phyloP scores from a whole-genome alignment of 495 filamentous ascomycete species.

The Lentithecium fluviatile region DNA sequence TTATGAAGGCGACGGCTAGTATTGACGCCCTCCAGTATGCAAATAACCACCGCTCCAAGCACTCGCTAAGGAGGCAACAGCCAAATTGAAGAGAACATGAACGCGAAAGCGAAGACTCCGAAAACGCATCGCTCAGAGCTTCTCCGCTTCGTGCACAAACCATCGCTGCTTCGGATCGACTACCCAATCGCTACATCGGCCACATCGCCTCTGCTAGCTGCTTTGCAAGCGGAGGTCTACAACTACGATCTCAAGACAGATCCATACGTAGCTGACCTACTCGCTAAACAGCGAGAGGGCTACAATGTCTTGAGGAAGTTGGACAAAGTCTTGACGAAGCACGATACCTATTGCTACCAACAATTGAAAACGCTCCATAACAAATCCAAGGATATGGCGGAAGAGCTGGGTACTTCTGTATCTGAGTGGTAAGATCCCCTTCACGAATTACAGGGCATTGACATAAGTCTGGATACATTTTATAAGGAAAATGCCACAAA shows the following conservation, averaged over 20 bases:
- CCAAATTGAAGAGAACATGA: slow-evolving; percentile 70
- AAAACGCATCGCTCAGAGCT: slow-evolving; percentile 70
- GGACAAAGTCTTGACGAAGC: slow-evolving; percentile 48
- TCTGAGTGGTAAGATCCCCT: slow-evolving; percentile 66
- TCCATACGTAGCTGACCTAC: slow-evolving; percentile 60
- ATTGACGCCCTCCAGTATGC: slow-evolving; percentile 47
- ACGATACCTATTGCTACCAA: slow-evolving; percentile 62
- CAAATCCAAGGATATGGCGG: slow-evolving; percentile 52
- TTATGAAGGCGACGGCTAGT: slow-evolving; percentile 56
- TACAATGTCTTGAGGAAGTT: slow-evolving; percentile 43
- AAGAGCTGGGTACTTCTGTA: slow-evolving; percentile 72
- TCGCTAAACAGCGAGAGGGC: slow-evolving; percentile 42
- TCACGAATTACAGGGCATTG: too few relatives aligned
- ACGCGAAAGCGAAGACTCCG: slow-evolving; percentile 71
- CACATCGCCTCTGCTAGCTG: slow-evolving; percentile 37
- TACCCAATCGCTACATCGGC: slow-evolving; percentile 42
- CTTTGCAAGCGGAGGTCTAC: slow-evolving; percentile 38
- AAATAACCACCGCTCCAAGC: neutral
- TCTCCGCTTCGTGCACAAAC: slow-evolving; percentile 63
- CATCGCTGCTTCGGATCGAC: slow-evolving; percentile 54
- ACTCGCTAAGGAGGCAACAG: slow-evolving; percentile 42
- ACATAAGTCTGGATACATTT: too few relatives aligned
- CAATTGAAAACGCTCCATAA: slow-evolving; percentile 61
- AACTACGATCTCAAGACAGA: slow-evolving; percentile 64
- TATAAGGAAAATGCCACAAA: too few relatives aligned